Evolutionary conservation across 2,329 filamentous ascomycete species (phyloP).

Genomic region (Claviceps sp.): DNA sequence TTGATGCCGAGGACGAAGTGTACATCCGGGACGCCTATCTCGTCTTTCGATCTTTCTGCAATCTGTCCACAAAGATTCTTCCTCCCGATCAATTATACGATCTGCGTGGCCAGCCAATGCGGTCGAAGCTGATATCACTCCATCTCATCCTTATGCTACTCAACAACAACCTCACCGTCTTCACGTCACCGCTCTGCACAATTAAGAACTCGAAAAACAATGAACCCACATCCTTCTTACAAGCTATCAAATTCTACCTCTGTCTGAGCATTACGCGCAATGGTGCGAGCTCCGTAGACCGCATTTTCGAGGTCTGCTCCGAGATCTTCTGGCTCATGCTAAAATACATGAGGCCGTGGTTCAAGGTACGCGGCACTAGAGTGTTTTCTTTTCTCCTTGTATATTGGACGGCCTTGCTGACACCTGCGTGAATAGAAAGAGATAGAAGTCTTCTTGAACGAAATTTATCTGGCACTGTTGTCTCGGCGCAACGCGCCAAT

Average conservation of each 20-base stretch:
- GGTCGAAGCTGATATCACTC: constrained; percentile 87
- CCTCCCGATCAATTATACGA: constrained; percentile 87
- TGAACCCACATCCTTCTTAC: constrained; percentile 78
- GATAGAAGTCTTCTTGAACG: constrained; percentile 93
- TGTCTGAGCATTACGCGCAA: constrained; percentile 92
- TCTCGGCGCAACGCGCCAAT: constrained; percentile 76
- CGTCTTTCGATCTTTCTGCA: constrained; percentile 95
- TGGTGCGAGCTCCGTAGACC: constrained; percentile 81
- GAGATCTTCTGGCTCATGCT: constrained; percentile 98
- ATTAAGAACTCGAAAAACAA: constrained; percentile 85
- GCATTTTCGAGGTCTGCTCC: constrained; percentile 87
- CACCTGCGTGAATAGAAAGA: constrained; percentile 52
- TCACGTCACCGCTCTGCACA: constrained; percentile 81
- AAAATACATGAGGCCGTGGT: constrained; percentile 79
- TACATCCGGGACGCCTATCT: constrained; percentile 96
- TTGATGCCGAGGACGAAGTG: constrained; percentile 76
- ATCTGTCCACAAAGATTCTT: constrained; percentile 84
- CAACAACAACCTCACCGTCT: constrained; percentile 84
- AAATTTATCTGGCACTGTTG: constrained; percentile 86
- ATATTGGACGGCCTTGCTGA: constrained; percentile 12
- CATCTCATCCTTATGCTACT: constrained; percentile 91
- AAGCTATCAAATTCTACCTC: constrained; percentile 93
- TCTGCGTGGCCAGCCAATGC: constrained; percentile 87
- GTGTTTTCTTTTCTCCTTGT: neutral
- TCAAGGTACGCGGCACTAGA: constrained; percentile 51